Evolutionary conservation across 208 protist genomes (phyloP).

Genomic region (Acanthamoeba sp.): DNA sequence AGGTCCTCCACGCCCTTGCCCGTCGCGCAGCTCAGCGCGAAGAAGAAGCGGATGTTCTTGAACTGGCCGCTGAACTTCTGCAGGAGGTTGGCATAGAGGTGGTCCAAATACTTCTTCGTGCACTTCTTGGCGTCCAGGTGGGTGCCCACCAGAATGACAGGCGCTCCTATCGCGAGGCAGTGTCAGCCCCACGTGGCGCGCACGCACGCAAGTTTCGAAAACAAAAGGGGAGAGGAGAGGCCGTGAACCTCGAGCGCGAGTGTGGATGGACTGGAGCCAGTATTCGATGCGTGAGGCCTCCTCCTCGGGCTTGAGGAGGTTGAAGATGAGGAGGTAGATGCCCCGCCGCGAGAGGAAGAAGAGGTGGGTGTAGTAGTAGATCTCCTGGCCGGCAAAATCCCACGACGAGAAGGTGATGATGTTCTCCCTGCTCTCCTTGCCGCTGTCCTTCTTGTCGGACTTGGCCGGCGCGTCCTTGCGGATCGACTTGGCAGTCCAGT

Average conservation of each 20-base stretch:
- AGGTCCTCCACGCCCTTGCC: constrained; percentile 63
- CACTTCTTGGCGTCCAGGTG: constrained; percentile 71
- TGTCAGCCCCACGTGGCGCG: no score
- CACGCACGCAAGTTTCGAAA: no score
- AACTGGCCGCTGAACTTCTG: constrained; percentile 68
- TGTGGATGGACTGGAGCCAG: constrained; percentile 74
- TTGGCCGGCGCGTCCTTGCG: constrained; percentile 10
- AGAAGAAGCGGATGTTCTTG: constrained; percentile 75
- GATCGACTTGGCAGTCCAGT: constrained; percentile 26
- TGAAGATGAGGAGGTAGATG: constrained; percentile 73
- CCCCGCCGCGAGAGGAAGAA: constrained; percentile 52
- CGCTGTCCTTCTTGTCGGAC: neutral
- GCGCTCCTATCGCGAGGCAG: constrained; percentile 27
- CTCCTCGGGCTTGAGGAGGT: constrained; percentile 63
- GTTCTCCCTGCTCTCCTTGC: neutral
- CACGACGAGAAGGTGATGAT: constrained; percentile 71
- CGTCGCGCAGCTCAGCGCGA: constrained; percentile 55
- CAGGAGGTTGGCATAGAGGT: constrained; percentile 62
- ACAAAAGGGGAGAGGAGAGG: neutral
- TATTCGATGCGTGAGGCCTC: constrained; percentile 46
- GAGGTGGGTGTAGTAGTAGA: constrained; percentile 73
- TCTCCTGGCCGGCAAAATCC: constrained; percentile 70
- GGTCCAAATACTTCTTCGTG: constrained; percentile 68
- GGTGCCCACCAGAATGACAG: constrained; percentile 73
- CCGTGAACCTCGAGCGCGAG: neutral